phyloP scores from a whole-genome alignment of 208 protist genomes.

The Acanthamoeba quina region DNA sequence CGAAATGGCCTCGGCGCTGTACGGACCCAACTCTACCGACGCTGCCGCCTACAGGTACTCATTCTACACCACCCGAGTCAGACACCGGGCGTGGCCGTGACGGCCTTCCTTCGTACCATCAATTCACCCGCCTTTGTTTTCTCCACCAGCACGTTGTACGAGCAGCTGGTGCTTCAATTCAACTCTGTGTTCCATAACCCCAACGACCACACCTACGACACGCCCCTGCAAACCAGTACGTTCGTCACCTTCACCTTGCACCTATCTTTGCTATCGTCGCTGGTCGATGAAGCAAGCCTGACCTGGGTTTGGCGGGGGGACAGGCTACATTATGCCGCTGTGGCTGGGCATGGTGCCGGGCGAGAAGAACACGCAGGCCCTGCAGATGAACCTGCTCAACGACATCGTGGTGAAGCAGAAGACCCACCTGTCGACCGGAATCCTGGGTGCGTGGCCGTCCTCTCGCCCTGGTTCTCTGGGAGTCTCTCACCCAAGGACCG shows the following conservation, averaged over 20 bases:
- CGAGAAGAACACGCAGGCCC: neutral
- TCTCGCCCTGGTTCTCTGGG: neutral
- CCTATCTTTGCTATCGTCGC: neutral
- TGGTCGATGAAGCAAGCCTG: neutral
- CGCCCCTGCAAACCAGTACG: constrained; percentile 29
- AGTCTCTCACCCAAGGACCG: neutral
- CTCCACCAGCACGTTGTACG: neutral
- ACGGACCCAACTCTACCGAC: neutral
- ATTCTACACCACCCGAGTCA: neutral
- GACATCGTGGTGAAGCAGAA: constrained; percentile 2
- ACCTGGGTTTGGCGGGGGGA: too few species aligned
- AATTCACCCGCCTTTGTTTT: too few species aligned
- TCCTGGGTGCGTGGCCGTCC: neutral
- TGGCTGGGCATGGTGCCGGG: constrained; percentile 33
- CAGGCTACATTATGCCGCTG: constrained; percentile 37
- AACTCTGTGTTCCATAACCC: neutral
- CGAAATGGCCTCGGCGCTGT: neutral
- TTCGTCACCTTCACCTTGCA: neutral
- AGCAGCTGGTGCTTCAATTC: neutral
- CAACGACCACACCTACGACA: neutral
- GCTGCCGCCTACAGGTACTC: constrained; percentile 14
- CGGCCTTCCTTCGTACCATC: too few species aligned
- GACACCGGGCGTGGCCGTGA: too few species aligned
- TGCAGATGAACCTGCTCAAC: neutral
- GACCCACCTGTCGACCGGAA: constrained; percentile 66